Evolutionary conservation across 2,329 filamentous ascomycete genomes (phyloP), one percentile per base, ranked within the genome.

Genomic region (Ophiostoma montium): DNA sequence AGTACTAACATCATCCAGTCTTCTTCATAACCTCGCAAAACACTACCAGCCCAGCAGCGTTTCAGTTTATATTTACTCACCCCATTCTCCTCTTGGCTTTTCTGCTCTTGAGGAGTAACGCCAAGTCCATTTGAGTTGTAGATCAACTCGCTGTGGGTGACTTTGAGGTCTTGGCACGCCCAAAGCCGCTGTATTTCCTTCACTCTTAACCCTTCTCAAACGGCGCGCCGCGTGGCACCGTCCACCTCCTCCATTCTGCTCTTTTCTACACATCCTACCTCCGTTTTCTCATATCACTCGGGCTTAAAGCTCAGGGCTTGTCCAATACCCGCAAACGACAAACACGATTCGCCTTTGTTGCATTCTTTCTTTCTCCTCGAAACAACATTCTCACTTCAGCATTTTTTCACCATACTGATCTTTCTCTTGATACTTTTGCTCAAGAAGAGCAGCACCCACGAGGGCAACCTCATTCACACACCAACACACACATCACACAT

Each of bases 401-500:
- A 27, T 27, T 27, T 27, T 8, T 27, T 8, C 4, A 4, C 4
- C 23, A 27, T 5, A 8, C 8, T 27, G 23, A 27, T 8, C 23
- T 27, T 27, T 27, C 23, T 27, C 23, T 27, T 27, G 23, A 27
- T 8, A 27, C 4, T 8, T 5, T 27, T 8, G 23, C 23, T 27
- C 23, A 27, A 4, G 23, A 27, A 4, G 23, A 27, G 23, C 23
- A 27, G 8, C 23, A 27, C 23, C 4, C 23, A 27, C 23, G 23
- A 27, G 23, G 8, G 23, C 23, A 27, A 27, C 23, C 13, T 15
- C 21, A 15, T 13, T 13, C 30, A 10, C 23, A 32, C 36, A 13
- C n/a, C 3, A 3, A 31, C 27, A 48, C 27, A 49, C 49, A 38
- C 47, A 19, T 43, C 42, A 44, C 27, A n/a, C n/a, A 49, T 15